A percentile compares a stretch with the other conserved stretches of the same genome.
Evolutionary conservation across 176 grass and related monocot genomes (phyloP).

Genomic region (Lolium multiflorum): DNA sequence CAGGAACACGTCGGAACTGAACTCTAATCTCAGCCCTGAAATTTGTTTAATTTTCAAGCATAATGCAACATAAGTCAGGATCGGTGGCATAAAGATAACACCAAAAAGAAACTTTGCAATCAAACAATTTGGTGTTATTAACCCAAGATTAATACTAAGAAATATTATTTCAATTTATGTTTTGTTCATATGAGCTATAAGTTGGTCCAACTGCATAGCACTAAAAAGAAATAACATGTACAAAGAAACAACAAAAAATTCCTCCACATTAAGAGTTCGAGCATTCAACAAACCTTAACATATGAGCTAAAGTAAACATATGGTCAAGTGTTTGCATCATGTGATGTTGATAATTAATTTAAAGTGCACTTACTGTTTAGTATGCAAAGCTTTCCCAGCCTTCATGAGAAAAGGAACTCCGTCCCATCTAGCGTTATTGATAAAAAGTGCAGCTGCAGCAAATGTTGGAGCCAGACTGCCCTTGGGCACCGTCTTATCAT

Average conservation of each 20-base stretch:
- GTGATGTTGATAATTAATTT: conserved; percentile 16
- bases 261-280: neutral
- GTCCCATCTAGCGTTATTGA: conserved; percentile 96
- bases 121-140: neutral
- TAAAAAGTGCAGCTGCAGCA: conserved; percentile 86
- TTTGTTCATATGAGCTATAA: neutral
- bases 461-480: conserved; percentile 87
- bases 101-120: neutral
- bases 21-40: conserved; percentile 91
- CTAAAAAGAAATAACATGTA: neutral
- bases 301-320: neutral
- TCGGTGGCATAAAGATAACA: neutral
- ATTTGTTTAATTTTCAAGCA: conserved; percentile 29
- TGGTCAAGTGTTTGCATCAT: neutral
- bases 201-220: conserved; percentile 3
- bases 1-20: conserved; percentile 93
- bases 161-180: neutral
- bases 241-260: neutral
- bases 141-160: neutral
- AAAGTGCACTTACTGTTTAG: conserved; percentile 57
- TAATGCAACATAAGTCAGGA: conserved; percentile 5
- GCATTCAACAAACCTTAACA: neutral
- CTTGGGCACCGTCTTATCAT: conserved; percentile 86
- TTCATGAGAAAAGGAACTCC: conserved; percentile 99
- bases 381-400: conserved; percentile 90